These are phyloP conservation scores for Penicillium goetzii DNA, from an alignment of 495 filamentous ascomycete species.

Conservation along the genomic window DNA sequence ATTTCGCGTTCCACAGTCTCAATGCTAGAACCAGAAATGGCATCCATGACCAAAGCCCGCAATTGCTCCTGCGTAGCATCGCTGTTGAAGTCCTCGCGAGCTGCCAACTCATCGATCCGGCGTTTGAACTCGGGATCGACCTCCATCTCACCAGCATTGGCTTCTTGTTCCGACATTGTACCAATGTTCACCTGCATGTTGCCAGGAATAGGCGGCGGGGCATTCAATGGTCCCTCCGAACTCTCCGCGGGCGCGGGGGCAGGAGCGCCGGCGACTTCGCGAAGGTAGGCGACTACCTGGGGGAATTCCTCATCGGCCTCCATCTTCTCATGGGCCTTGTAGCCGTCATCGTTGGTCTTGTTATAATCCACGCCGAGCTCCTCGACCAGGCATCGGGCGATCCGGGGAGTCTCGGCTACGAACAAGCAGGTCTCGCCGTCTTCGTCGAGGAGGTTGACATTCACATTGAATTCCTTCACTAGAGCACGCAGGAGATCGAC, in stretches of 20 bases:
- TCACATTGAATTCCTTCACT: slow-evolving; percentile 73
- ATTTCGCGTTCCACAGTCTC: slow-evolving; percentile 61
- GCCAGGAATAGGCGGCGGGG: slow-evolving; percentile 61
- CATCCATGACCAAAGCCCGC: slow-evolving; percentile 70
- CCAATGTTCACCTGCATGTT: slow-evolving; percentile 70
- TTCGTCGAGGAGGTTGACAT: slow-evolving; percentile 80
- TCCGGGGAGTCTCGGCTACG: slow-evolving; percentile 74
- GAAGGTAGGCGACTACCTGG: slow-evolving; percentile 68
- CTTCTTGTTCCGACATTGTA: slow-evolving; percentile 64
- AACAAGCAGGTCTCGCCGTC: slow-evolving; percentile 93
- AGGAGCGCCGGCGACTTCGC: slow-evolving; percentile 45
- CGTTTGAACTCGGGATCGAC: slow-evolving; percentile 73
- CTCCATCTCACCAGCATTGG: slow-evolving; percentile 43
- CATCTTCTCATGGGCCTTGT: slow-evolving; percentile 73
- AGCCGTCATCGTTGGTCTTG: slow-evolving; percentile 64
- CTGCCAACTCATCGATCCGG: slow-evolving; percentile 76
- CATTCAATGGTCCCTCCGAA: slow-evolving; percentile 38
- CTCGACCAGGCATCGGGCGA: slow-evolving; percentile 77
- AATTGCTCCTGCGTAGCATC: slow-evolving; percentile 71
- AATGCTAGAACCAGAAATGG: slow-evolving; percentile 58
- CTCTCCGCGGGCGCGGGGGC: slow-evolving; percentile 27
- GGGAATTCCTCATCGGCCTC: slow-evolving; percentile 71
- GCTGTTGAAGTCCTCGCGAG: slow-evolving; percentile 71
- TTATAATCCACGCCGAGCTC: slow-evolving; percentile 72
- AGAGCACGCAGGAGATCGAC: slow-evolving; percentile 76